Evolutionary conservation across 2,329 filamentous ascomycete species (phyloP).

Genomic region (Diaporthe humulicola): DNA sequence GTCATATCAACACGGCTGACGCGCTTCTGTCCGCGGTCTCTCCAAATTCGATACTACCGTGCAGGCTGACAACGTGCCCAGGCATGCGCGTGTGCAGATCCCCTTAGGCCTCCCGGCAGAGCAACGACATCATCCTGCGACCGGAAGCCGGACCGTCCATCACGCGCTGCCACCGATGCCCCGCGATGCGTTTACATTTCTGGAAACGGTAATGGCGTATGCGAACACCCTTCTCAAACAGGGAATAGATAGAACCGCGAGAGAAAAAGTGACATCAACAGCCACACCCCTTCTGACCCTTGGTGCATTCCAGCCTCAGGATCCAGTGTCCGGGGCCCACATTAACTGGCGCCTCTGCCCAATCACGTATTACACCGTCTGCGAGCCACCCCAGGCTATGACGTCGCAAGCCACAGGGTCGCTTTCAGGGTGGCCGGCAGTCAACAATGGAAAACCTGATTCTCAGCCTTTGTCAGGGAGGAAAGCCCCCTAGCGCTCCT

Average conservation of each 20-base stretch:
- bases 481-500: not conserved
- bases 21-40: not conserved
- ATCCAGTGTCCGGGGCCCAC: not conserved
- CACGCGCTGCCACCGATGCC: not conserved
- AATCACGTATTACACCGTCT: constrained; percentile 29
- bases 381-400: not conserved
- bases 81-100: constrained; percentile 6
- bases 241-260: not conserved
- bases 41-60: not conserved
- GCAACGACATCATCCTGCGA: constrained; percentile 11
- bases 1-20: constrained; percentile 14
- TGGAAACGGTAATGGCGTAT: not conserved
- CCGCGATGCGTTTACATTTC: not conserved
- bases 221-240: constrained; percentile 20
- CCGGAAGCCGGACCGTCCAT: not conserved
- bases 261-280: constrained; percentile 26
- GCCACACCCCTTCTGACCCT: constrained; percentile 18
- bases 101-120: not conserved
- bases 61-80: not conserved
- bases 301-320: constrained; percentile 13
- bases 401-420: constrained; percentile 27
- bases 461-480: constrained; percentile 2
- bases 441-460: constrained; percentile 19
- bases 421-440: not conserved
- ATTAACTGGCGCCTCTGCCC: not conserved